These are phyloP conservation scores for Pueraria montana DNA, from an alignment of 306 rosid genomes.

Conservation along the genomic window DNA sequence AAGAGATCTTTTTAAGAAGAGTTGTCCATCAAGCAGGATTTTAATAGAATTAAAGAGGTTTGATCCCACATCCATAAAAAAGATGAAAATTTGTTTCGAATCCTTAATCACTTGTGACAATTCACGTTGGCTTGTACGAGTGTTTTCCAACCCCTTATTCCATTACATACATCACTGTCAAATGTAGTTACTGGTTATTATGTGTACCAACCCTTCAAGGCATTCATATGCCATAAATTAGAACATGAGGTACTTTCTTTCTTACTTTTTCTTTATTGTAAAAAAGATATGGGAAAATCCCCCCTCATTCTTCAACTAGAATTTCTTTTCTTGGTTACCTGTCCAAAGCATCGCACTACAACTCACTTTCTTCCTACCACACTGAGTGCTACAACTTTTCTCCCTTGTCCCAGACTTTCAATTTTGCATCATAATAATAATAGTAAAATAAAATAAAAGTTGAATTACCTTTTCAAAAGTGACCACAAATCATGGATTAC, in stretches of 20 bases:
- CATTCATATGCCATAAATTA: slow-evolving; percentile 26
- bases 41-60: too few relatives aligned
- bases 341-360: slow-evolving; percentile 44
- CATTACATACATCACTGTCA: slow-evolving; percentile 25
- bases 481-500: slow-evolving; percentile 34
- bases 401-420: slow-evolving; percentile 13
- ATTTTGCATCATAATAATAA: slow-evolving; percentile 19
- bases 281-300: neutral
- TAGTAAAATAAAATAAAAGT: slow-evolving; percentile 31
- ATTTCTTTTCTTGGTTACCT: slow-evolving; percentile 36
- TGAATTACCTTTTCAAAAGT: slow-evolving; percentile 48
- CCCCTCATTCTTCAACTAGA: slow-evolving; percentile 35
- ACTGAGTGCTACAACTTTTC: slow-evolving; percentile 50
- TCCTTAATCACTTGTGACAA: neutral
- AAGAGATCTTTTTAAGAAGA: too few relatives aligned
- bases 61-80: too few relatives aligned
- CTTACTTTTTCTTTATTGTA: neutral
- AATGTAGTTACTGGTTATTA: neutral
- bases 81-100: neutral
- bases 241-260: neutral
- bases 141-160: slow-evolving; percentile 27
- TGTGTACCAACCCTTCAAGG: neutral
- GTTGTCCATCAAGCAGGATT: too few relatives aligned
- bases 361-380: slow-evolving; percentile 40
- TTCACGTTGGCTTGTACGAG: neutral